A percentile compares a stretch with the other conserved stretches of the same genome.
phyloP scores from a whole-genome alignment of 2,329 filamentous ascomycete genomes.

The Lomentospora prolificans region DNA sequence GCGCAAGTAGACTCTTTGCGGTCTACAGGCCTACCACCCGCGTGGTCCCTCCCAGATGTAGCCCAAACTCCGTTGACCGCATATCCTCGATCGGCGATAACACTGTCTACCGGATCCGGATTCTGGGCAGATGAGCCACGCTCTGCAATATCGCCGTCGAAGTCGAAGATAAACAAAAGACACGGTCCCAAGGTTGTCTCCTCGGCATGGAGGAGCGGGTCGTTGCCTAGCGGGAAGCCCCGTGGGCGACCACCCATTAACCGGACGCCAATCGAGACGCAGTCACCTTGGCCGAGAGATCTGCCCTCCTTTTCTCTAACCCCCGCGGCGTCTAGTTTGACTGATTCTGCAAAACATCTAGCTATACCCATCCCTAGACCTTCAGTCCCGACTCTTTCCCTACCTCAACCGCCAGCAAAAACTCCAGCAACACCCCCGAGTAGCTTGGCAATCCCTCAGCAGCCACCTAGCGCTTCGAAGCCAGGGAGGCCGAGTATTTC shows the following conservation, averaged over 20 bases:
- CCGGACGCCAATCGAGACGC: not conserved
- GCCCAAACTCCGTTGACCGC: not conserved
- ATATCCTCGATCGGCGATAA: slow-evolving; percentile 63
- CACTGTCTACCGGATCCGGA: slow-evolving; percentile 45
- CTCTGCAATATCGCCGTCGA: slow-evolving; percentile 64
- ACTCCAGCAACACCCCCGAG: not conserved
- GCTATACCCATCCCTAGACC: not conserved
- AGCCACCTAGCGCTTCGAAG: slow-evolving; percentile 11
- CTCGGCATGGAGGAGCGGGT: slow-evolving; percentile 63
- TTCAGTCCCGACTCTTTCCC: too few species aligned
- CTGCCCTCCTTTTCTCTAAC: not conserved
- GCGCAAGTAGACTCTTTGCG: not conserved
- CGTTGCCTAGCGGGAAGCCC: slow-evolving; percentile 46
- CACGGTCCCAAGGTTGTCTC: slow-evolving; percentile 80
- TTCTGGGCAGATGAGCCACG: slow-evolving; percentile 61
- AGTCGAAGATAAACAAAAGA: slow-evolving; percentile 38
- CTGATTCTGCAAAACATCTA: not conserved
- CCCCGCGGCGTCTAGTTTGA: not conserved
- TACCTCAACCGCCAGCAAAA: too few species aligned
- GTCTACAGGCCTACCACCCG: not conserved
- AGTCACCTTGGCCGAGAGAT: not conserved
- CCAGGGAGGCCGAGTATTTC: slow-evolving; percentile 28
- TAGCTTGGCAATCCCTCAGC: not conserved
- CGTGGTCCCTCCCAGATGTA: not conserved
- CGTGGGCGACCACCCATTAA: slow-evolving; percentile 61